Base-by-base conservation (phyloP, 306 rosid genomes). In the Rubus parviflorus region DNA sequence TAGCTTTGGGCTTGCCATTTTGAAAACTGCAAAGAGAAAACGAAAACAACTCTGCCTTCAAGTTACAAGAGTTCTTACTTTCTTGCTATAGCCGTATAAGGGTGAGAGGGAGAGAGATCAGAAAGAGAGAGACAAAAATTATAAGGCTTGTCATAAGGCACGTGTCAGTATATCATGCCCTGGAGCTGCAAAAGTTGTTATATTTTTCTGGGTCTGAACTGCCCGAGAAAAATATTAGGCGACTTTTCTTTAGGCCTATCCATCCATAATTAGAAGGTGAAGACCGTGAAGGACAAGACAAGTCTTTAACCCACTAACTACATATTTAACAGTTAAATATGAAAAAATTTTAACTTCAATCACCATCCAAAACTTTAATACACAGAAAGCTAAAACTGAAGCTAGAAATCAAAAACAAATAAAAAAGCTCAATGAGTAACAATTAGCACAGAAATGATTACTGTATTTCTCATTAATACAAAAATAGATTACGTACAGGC, bases 1-100 rank as follows among this genome's bases (percentile, higher is more conserved):
- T 65, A 77, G 56, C 46, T 68, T 66, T 58, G 77, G 81, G 73
- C 79, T 83, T 53, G 84, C 86, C 97, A 89, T 91, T 82, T 69
- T 68, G 82, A 68, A 68, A 66, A 57, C 35, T 69, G 43, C 37
- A 68, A 9, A 68, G 0, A 30, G 53, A 38, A 46, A 38, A 30
- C 42, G 6, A 6, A 23, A 64, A 64, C 45, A 16, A 38, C 47
- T 57, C 14, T 62, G 8, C 47, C 67, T 58, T 75, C 49, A 64
- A 54, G 72, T 51, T 30, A 1, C 22, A 38, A 16, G 46, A 47
- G 16, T 22, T 42, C 12, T 25, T 40, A 6, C 23, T 57, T 73
- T 58, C 54, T 80, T 77, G 75, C 13, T 35, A 75, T 5, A 75
- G 74, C 69, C 19, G 52, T 47, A 10, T 53, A n/a, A 2, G 22